A percentile compares a stretch with the other conserved stretches of the same genome.
Conservation (phyloP, 2,329 filamentous ascomycete genomes). For the Colletotrichum tanaceti region DNA sequence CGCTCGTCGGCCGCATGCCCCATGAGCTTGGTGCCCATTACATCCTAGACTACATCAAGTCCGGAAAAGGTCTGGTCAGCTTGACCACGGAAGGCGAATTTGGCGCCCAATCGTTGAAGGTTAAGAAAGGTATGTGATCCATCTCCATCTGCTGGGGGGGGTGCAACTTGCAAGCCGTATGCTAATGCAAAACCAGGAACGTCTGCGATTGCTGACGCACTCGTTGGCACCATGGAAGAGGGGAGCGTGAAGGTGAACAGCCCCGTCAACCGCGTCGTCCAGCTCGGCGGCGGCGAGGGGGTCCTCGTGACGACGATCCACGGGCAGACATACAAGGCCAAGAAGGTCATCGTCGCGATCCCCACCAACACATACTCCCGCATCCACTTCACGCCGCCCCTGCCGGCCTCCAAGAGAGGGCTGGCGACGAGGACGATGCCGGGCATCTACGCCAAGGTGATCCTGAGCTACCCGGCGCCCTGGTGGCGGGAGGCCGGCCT, state of each 20-base stretch:
- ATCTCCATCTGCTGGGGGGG: neutral
- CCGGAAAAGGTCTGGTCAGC: constrained; percentile 41
- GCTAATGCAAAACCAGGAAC: constrained; percentile 16
- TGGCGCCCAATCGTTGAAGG: constrained; percentile 44
- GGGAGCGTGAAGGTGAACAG: constrained; percentile 38
- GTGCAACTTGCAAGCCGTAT: too few relatives aligned
- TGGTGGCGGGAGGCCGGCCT: constrained; percentile 59
- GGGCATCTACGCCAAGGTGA: constrained; percentile 52
- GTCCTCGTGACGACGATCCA: constrained; percentile 39
- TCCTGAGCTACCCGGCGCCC: constrained; percentile 55
- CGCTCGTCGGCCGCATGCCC: constrained; percentile 42
- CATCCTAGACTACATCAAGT: constrained; percentile 43
- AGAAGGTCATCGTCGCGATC: constrained; percentile 45
- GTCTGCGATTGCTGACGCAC: constrained; percentile 18
- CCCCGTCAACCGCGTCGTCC: constrained; percentile 41
- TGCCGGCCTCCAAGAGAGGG: constrained; percentile 46
- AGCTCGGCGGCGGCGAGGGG: constrained; percentile 27
- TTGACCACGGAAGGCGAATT: constrained; percentile 41
- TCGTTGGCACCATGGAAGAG: constrained; percentile 39
- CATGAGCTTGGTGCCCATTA: constrained; percentile 43
- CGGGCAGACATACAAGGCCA: constrained; percentile 36
- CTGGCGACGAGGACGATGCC: constrained; percentile 47
- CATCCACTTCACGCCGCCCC: constrained; percentile 44
- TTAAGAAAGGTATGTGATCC: constrained; percentile 41
- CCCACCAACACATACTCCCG: constrained; percentile 44